Evolutionary conservation across 495 filamentous ascomycete genomes (phyloP).

Genomic region (Filosporella fistucella): DNA sequence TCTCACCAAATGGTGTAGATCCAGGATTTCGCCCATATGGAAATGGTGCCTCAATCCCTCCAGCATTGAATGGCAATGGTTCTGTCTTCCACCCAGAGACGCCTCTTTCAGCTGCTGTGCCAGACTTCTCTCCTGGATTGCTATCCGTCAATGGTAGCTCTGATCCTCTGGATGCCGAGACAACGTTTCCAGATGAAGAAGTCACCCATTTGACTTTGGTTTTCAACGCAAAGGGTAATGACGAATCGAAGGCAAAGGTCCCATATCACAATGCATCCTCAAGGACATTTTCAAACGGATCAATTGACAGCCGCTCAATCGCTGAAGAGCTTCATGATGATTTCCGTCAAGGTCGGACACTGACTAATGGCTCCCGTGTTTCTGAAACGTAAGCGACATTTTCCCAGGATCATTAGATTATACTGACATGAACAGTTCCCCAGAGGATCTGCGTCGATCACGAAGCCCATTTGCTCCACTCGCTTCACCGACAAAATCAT

Average conservation of each 20-base stretch:
- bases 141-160: constrained; percentile 35
- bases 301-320: constrained; percentile 46
- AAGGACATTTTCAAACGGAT: constrained; percentile 49
- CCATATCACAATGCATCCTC: constrained; percentile 36
- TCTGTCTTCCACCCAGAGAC: constrained; percentile 41
- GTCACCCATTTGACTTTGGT: constrained; percentile 43
- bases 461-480: constrained; percentile 21
- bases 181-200: constrained; percentile 49
- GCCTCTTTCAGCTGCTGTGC: constrained; percentile 67
- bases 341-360: constrained; percentile 23
- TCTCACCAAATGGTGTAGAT: constrained; percentile 30
- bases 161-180: constrained; percentile 38
- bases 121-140: constrained; percentile 66
- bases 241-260: constrained; percentile 16
- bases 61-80: constrained; percentile 36
- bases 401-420: neutral
- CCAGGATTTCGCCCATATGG: constrained; percentile 24
- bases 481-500: constrained; percentile 17
- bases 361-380: constrained; percentile 25
- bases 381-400: constrained; percentile 29
- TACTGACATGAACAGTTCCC: constrained; percentile 20
- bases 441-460: constrained; percentile 19
- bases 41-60: constrained; percentile 32
- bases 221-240: constrained; percentile 13
- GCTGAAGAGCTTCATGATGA: constrained; percentile 27